Base-by-base conservation (phyloP, 441 rosid genomes). In the Hura crepitans region DNA sequence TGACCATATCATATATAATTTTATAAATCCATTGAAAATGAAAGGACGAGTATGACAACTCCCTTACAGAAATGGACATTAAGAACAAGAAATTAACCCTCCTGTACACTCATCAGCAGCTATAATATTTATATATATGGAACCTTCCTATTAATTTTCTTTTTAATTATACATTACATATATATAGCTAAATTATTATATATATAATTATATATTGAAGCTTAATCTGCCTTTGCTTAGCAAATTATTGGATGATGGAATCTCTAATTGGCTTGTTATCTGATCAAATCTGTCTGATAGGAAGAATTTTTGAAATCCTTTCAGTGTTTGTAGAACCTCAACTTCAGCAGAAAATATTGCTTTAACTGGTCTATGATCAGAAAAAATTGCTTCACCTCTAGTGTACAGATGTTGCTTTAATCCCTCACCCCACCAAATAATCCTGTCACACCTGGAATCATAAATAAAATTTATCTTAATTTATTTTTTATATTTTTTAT, bases 221-320 rank as follows among this genome's bases (percentile, higher is more conserved):
- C 84, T 78, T 42, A 82, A 76, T 78, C 84, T 75, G 37, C 57
- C 49, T 47, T 74, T 72, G 75, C 68, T 77, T 59, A 69, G 72
- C 68, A 66, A 75, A 66, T 83, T 78, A 47, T 84, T 79, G 6
- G 72, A 45, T 0, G 84, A 49, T 10, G 81, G 70, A 9, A 72
- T 60, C 42, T 82, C 78, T 50, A 75, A 76, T 6, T 54, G 76
- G 72, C 51, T 63, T 28, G 81, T 33, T 3, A 75, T 62, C 60
- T 72, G 77, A 31, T 89, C 85, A 64, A 83, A 80, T 61, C 92
- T 83, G 51, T 89, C 91, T 0, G 92, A 89, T 37, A 81, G 33
- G 62, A 88, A 88, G 45, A 87, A 71, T 50, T 79, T 74, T 74
- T 81, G 84, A 49, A 84, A 57, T 43, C 75, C 73, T 46, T 66